These are phyloP conservation scores for Trypanosoma vivax DNA, from an alignment of 208 protist species.

Conservation along the genomic window DNA sequence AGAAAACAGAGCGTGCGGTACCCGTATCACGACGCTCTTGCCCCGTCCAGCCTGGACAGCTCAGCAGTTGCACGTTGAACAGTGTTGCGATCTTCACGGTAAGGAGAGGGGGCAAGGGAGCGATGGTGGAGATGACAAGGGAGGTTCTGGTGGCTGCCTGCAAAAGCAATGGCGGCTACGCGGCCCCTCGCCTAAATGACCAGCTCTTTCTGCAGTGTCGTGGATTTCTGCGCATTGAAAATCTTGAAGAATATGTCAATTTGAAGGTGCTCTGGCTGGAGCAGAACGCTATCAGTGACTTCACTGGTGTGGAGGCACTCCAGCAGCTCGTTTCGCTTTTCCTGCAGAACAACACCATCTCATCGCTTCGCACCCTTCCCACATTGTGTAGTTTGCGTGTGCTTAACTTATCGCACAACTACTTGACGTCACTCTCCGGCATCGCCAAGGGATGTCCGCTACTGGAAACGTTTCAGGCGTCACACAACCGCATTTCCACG, in stretches of 20 bases:
- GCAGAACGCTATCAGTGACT: conserved; percentile 85
- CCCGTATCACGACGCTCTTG: no score
- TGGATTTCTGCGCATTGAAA: conserved; percentile 83
- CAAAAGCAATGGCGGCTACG: conserved; percentile 83
- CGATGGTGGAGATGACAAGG: conserved; percentile 77
- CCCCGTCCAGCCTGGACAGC: no score
- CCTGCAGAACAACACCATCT: conserved; percentile 91
- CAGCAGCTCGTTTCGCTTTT: conserved; percentile 83
- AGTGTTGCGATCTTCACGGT: background rate
- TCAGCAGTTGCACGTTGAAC: no score
- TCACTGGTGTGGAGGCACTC: conserved; percentile 73
- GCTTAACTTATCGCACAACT: conserved; percentile 72
- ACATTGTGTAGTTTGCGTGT: conserved; percentile 73
- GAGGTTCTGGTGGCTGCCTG: conserved; percentile 73
- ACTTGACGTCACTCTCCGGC: conserved; percentile 37
- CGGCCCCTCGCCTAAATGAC: conserved; percentile 77
- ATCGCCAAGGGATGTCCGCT: conserved; percentile 14
- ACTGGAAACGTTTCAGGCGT: conserved; percentile 50
- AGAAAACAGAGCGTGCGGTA: no score
- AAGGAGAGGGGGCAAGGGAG: conserved; percentile 7
- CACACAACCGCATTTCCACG: conserved; percentile 37
- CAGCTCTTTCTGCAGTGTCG: conserved; percentile 91
- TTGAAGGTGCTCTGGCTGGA: conserved; percentile 93
- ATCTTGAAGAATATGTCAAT: conserved; percentile 80
- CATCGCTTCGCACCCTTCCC: conserved; percentile 39